Evolutionary conservation across 345 rosid species (phyloP).

Genomic region (Brassica juncea): DNA sequence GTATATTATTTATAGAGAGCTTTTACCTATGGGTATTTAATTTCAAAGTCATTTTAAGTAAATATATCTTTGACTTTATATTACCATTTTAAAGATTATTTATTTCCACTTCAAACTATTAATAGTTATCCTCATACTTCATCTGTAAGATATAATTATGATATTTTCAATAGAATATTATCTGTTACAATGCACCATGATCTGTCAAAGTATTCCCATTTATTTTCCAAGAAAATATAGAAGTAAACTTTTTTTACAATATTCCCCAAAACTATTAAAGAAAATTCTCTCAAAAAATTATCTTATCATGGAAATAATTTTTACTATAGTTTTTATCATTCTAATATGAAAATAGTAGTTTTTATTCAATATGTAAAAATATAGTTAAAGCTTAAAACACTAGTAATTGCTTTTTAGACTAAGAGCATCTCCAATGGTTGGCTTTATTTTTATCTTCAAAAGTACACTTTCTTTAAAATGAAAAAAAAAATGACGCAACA

Average conservation of each 20-base stretch:
- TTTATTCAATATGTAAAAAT: no score
- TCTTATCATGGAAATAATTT: no score
- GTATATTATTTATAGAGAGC: constrained; percentile 15
- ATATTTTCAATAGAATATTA: neutral
- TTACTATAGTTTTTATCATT: no score
- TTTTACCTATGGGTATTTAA: neutral
- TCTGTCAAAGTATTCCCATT: neutral
- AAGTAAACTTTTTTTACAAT: neutral
- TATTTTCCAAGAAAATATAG: neutral
- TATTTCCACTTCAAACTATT: neutral
- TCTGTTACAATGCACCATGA: neutral
- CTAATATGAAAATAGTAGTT: no score
- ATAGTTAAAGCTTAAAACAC: no score
- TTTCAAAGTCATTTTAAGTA: neutral
- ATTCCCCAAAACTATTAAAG: neutral
- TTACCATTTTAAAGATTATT: neutral
- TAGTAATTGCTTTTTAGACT: no score
- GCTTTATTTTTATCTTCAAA: no score
- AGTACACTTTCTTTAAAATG: no score
- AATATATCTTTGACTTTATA: neutral
- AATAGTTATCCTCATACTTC: neutral
- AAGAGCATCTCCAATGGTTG: no score
- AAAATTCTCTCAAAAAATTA: no score
- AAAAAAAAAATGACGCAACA: no score
- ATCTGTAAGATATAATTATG: neutral